Evolutionary conservation across 495 filamentous ascomycete species (phyloP), one percentile per base, ranked within the genome.

Genomic region (Penicillium maclennaniae): DNA sequence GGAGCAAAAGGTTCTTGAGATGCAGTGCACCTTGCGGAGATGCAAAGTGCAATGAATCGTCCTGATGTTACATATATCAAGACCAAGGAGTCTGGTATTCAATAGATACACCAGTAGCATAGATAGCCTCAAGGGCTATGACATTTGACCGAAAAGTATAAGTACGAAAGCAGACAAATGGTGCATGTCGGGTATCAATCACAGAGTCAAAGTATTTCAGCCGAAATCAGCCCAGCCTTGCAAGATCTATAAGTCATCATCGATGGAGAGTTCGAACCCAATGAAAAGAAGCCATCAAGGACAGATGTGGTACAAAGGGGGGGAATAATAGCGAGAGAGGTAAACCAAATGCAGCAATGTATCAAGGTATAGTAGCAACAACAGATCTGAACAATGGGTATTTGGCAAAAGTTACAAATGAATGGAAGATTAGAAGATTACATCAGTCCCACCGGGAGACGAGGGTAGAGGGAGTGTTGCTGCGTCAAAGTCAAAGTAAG

Each of bases 121-220:
- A 12, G 14, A 12, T 14, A 7, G n/a, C n/a, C 8, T 12, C 8
- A 34, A 34, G 10, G 26, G 26, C 9, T 31, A 31, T 31, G 6
- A 34, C 15, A 34, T 14, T 34, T 34, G 31, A 12, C 31, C 31
- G 31, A 34, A 12, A 14, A 4, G 10, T n/a, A 34, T 4, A 12
- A 34, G 31, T 34, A 34, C 31, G 15, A 12, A 12, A 37, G 23
- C 31, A 54, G 34, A 48, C 21, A 52, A 49, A 40, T 48, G 36
- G 53, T 38, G 51, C 47, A 59, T 56, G 55, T 56, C 51, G 64
- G 64, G 64, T 67, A 67, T 67, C 54, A 58, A 62, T 65, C 59
- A 59, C 47, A 53, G 43, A 61, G 31, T 47, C 45, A 48, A 53
- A 38, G 46, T 41, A 47, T 40, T n/a, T 43, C 21, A 50, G 42